phyloP scores from a whole-genome alignment of 305 asterid genomes.

The Coffea humblotiana region DNA sequence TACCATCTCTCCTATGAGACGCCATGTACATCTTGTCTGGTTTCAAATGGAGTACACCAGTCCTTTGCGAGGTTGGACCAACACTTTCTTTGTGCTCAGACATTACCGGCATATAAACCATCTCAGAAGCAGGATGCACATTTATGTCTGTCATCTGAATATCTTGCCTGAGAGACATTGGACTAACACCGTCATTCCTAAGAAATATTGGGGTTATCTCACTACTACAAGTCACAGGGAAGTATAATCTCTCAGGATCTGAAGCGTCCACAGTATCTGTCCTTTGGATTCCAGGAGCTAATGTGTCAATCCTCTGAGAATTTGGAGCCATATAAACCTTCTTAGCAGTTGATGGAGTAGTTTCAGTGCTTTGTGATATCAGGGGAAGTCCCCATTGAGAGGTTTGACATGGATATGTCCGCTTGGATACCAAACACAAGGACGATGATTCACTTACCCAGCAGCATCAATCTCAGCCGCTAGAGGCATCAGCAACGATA shows the following conservation, averaged over 20 bases:
- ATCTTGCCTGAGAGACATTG: slow-evolving; percentile 17
- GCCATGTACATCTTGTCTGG: slow-evolving; percentile 18
- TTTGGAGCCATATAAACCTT: slow-evolving; percentile 11
- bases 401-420: slow-evolving; percentile 13
- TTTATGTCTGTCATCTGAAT: slow-evolving; percentile 22
- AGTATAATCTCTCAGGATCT: slow-evolving; percentile 15
- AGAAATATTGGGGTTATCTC: slow-evolving; percentile 19
- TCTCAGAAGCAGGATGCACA: slow-evolving; percentile 17
- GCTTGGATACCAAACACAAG: slow-evolving; percentile 23
- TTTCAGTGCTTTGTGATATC: slow-evolving; percentile 15
- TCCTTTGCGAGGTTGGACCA: slow-evolving; percentile 16
- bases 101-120: slow-evolving; percentile 24
- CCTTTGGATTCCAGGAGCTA: slow-evolving; percentile 5
- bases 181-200: slow-evolving; percentile 8
- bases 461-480: not conserved
- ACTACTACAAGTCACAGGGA: slow-evolving; percentile 25
- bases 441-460: slow-evolving; percentile 6
- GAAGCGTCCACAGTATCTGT: slow-evolving; percentile 12
- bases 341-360: slow-evolving; percentile 12
- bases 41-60: slow-evolving; percentile 12
- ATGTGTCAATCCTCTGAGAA: slow-evolving; percentile 16
- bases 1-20: slow-evolving; percentile 11
- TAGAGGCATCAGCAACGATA: slow-evolving; percentile 7
- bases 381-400: slow-evolving; percentile 21
- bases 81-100: slow-evolving; percentile 21